phyloP scores from a whole-genome alignment of 1,139 yeast genomes.

The Candida sp. region DNA sequence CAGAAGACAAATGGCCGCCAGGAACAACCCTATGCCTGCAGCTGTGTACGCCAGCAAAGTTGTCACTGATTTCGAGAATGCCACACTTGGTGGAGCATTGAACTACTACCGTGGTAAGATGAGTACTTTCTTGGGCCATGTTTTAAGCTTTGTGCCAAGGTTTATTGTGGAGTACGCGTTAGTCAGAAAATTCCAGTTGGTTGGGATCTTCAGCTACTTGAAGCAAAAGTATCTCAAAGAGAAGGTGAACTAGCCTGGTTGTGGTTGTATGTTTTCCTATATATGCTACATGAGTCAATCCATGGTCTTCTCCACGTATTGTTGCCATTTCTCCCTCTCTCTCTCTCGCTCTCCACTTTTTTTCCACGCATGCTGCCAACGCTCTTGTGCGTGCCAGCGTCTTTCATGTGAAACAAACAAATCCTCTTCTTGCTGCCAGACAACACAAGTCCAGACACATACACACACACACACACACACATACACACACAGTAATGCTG shows the following conservation, averaged over 20 bases:
- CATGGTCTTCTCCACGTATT: no score
- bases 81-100: conserved; percentile 42
- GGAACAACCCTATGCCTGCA: conserved; percentile 63
- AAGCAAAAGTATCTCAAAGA: conserved; percentile 22
- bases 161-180: conserved; percentile 50
- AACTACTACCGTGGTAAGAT: conserved; percentile 58
- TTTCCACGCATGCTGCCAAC: no score
- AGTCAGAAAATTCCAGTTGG: conserved; percentile 52
- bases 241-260: not conserved
- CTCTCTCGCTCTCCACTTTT: no score
- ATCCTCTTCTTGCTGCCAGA: no score
- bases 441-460: no score
- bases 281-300: not conserved
- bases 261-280: not conserved
- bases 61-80: conserved; percentile 50
- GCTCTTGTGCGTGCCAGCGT: no score
- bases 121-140: conserved; percentile 41
- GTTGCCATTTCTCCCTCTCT: no score
- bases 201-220: conserved; percentile 25
- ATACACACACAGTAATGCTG: not conserved
- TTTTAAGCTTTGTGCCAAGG: conserved; percentile 48
- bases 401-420: not conserved
- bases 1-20: conserved; percentile 65
- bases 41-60: conserved; percentile 59
- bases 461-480: no score